Conservation (phyloP, 2,329 filamentous ascomycete species). For the Aureobasidium zeae region DNA sequence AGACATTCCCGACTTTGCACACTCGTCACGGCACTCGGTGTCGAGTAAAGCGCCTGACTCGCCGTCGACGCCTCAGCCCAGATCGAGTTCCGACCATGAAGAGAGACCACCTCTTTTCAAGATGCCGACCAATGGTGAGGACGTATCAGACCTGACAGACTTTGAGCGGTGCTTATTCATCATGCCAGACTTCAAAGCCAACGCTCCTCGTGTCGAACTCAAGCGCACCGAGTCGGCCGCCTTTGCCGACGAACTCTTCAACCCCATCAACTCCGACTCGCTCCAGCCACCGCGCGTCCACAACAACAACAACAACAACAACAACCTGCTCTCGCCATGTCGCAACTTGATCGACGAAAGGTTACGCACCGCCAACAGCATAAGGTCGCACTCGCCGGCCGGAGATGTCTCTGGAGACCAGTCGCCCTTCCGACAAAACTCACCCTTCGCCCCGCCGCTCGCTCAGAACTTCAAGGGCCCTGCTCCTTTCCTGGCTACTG, state of each 20-base stretch:
- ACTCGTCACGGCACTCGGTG: conserved; percentile 48
- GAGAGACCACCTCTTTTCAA: conserved; percentile 40
- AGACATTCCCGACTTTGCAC: conserved; percentile 44
- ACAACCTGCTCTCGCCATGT: conserved; percentile 42
- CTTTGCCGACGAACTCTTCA: conserved; percentile 77
- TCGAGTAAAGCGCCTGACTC: conserved; percentile 53
- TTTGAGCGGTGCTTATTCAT: conserved; percentile 31
- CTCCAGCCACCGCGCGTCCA: conserved; percentile 41
- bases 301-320: conserved; percentile 49
- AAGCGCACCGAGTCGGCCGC: conserved; percentile 73
- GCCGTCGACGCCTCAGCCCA: conserved; percentile 47
- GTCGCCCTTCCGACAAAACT: conserved; percentile 72
- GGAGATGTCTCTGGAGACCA: conserved; percentile 51
- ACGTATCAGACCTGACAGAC: conserved; percentile 20
- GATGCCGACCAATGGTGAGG: conserved; percentile 48
- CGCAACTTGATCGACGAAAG: conserved; percentile 61
- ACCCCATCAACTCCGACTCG: conserved; percentile 52
- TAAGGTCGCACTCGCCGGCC: conserved; percentile 49
- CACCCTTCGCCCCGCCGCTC: conserved; percentile 37
- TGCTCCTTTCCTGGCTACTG: conserved; percentile 41
- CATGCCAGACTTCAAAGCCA: conserved; percentile 12
- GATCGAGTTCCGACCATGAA: conserved; percentile 45
- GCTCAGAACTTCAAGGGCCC: conserved; percentile 31
- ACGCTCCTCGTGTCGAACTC: conserved; percentile 54
- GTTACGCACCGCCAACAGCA: conserved; percentile 68